Base-by-base conservation (phyloP, 1,284 basidiomycete genomes). In the Tremellales sp. region DNA sequence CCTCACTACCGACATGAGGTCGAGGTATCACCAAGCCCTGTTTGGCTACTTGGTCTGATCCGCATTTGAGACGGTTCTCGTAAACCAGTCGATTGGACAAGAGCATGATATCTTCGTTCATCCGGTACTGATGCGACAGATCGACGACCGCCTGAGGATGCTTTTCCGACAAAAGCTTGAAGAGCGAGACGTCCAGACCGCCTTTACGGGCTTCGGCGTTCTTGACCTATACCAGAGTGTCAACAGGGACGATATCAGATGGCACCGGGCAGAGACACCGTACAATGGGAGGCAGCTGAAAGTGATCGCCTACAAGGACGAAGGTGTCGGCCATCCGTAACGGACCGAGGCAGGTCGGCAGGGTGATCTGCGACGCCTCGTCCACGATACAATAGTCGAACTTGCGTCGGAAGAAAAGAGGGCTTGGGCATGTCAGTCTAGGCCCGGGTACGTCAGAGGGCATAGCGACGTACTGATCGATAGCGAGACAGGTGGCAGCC, bases 361-460 rank as follows among this genome's bases (percentile, higher is more conserved):
- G 74, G 0, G 94, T 97, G 56, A 98, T 93, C 70, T 99, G 96
- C 0, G 93, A 97, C 0, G 94, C 96, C 69, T 98, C 96, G 60
- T 98, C 96, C 12, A 98, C 86, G 52, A 98, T 97, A 74, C 94
- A 98, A 65, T 93, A 94, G 70, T 99, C 93, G 64, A 98, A 99
- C 8, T 77, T 82, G 5, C 90, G 80, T 21, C 86, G 81, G 36
- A 82, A 80, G 72, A 98, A 97, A 4, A 97, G 65, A 0, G 90
- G 83, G 62, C 90, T 93, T 58, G 23, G 2, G 51, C n/a, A 36
- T n/a, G 40, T 52, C 31, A 52, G 48, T 8, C n/a, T 7, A 19
- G 17, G 12, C 25, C 49, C n/a, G n/a, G 46, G n/a, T n/a, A n/a
- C n/a, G n/a, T n/a, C n/a, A n/a, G 27, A n/a, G 29, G 29, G 29